These are phyloP conservation scores for Trichaptum fuscoviolaceum DNA, from an alignment of 768 basidiomycete species.

Conservation along the genomic window DNA sequence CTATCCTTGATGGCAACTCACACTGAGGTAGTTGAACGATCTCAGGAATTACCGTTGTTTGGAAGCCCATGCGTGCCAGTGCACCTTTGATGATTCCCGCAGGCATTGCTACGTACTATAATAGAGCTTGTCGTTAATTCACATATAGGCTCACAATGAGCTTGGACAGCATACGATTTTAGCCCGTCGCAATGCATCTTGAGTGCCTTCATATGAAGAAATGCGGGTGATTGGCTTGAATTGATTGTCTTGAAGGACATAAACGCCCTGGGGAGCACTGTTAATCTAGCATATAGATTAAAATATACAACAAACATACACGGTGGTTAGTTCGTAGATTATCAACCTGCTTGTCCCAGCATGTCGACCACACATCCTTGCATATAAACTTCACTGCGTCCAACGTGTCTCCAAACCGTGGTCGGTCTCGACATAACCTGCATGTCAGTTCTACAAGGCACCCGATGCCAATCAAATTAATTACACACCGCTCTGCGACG, in stretches of 20 bases:
- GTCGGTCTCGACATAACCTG: slow-evolving; percentile 73
- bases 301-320: slow-evolving; percentile 36
- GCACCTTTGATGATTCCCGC: slow-evolving; percentile 83
- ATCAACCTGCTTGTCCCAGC: slow-evolving; percentile 94
- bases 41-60: slow-evolving; percentile 73
- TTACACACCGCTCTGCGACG: slow-evolving; percentile 72
- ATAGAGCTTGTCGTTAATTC: not conserved
- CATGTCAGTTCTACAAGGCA: not conserved
- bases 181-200: slow-evolving; percentile 66
- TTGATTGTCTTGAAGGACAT: slow-evolving; percentile 86
- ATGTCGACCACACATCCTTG: slow-evolving; percentile 90
- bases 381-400: slow-evolving; percentile 94
- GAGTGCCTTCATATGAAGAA: slow-evolving; percentile 74
- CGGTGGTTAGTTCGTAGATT: slow-evolving; percentile 94
- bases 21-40: slow-evolving; percentile 83
- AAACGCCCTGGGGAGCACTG: slow-evolving; percentile 63
- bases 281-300: not conserved
- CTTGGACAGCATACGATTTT: slow-evolving; percentile 49
- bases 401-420: slow-evolving; percentile 75
- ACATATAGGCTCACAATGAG: not conserved
- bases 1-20: slow-evolving; percentile 26
- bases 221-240: slow-evolving; percentile 83
- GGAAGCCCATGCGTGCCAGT: slow-evolving; percentile 69
- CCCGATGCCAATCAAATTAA: not conserved
- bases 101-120: slow-evolving; percentile 75